Evolutionary conservation across 257 asterid species (phyloP).

Genomic region (Mentha longifolia): DNA sequence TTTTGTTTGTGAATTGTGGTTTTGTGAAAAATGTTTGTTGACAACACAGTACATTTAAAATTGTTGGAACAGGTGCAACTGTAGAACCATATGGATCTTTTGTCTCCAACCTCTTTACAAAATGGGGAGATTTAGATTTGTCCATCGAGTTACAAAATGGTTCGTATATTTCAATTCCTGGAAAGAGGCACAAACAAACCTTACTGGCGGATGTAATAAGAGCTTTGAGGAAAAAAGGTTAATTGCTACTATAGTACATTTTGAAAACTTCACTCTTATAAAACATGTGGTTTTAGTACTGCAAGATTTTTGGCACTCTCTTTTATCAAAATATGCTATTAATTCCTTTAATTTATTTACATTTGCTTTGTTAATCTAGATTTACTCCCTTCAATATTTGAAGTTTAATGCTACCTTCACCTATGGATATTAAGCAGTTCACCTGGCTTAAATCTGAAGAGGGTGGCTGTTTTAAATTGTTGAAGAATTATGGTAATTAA

Average conservation of each 20-base stretch:
- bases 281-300: neutral
- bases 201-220: conserved; percentile 61
- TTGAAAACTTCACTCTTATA: conserved; percentile 1
- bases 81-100: conserved; percentile 97
- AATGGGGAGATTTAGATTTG: conserved; percentile 96
- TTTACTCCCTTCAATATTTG: conserved; percentile 9
- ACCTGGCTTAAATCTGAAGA: conserved; percentile 4
- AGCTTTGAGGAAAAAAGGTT: conserved; percentile 77
- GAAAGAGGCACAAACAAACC: conserved; percentile 73
- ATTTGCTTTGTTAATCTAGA: conserved; percentile 18
- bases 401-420: conserved; percentile 9
- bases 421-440: neutral
- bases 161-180: conserved; percentile 62
- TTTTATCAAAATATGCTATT: conserved; percentile 4
- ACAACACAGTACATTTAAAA: conserved; percentile 27
- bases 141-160: conserved; percentile 81
- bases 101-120: conserved; percentile 92
- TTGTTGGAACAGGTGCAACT: conserved; percentile 80
- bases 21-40: neutral
- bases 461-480: neutral
- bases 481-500: neutral
- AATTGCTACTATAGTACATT: conserved; percentile 23
- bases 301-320: conserved; percentile 1
- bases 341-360: conserved; percentile 12
- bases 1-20: neutral